Evolutionary conservation across 331 rosid species (phyloP), one percentile per base, ranked within the genome.

Genomic region (Quercus tomentella): DNA sequence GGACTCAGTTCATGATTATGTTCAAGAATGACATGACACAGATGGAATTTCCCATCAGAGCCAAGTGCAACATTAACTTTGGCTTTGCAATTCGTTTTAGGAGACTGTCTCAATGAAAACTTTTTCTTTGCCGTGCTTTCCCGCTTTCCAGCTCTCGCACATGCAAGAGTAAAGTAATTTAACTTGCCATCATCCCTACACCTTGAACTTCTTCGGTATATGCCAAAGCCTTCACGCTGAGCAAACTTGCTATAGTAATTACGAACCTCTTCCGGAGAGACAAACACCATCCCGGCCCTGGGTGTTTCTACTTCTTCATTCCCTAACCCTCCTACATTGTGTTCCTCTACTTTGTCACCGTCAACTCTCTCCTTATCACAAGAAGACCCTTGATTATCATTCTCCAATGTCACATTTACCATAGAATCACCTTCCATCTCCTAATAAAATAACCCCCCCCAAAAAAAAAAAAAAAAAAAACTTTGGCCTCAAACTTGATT

Each of bases 151-250:
- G 73, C 80, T 23, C 55, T 76, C 22, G 73, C 35, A 65, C 80
- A 76, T 41, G 80, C 72, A 49, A 76, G 73, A 15, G 80, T 76
- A 28, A 76, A 76, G 73, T 76, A 76, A 43, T 45, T 76, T 31
- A 76, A 31, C 23, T 76, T 76, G 11, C 80, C 80, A 15, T 76
- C 80, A 2, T 76, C 80, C n/a, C 73, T 72, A 21, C 73, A 62
- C 72, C 80, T 76, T 51, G 80, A 76, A 60, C 73, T 76, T 76
- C 80, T 76, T 55, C 80, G 14, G 57, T 76, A 76, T 61, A 76
- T 63, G 21, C 73, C 73, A 65, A 76, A 76, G 8, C 80, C 80
- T 51, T 26, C 58, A 3, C 65, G 56, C 20, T 62, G 73, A 65
- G 80, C 73, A 63, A 62, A 76, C 52, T 76, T 76, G 20, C 72